phyloP scores from a whole-genome alignment of 805 yeast genomes.

The Zygoascus biomembranicola region DNA sequence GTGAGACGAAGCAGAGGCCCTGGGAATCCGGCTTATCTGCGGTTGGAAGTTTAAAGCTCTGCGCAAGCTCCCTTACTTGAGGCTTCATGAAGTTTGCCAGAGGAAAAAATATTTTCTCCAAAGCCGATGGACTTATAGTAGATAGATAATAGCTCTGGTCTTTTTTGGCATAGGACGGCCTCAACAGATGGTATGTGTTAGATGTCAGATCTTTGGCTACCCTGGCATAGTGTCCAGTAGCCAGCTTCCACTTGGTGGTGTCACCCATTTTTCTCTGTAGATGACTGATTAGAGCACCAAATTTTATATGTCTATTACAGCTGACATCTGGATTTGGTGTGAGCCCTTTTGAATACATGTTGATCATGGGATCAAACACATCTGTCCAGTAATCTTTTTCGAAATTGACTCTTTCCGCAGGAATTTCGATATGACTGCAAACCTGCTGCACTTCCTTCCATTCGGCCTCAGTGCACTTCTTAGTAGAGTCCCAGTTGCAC shows the following conservation, averaged over 20 bases:
- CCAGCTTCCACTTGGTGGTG: slow-evolving; percentile 63
- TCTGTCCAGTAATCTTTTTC: slow-evolving; percentile 89
- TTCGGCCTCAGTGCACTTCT: slow-evolving; percentile 73
- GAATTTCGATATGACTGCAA: slow-evolving; percentile 51
- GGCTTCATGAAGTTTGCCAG: slow-evolving; percentile 73
- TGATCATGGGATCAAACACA: slow-evolving; percentile 89
- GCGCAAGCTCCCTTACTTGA: slow-evolving; percentile 62
- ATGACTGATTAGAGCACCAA: slow-evolving; percentile 65
- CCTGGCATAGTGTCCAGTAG: slow-evolving; percentile 52
- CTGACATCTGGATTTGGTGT: slow-evolving; percentile 95
- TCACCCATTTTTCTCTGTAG: slow-evolving; percentile 30
- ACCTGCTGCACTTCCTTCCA: slow-evolving; percentile 77
- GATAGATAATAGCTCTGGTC: slow-evolving; percentile 92
- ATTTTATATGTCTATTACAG: slow-evolving; percentile 80
- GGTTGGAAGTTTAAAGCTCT: slow-evolving; percentile 36
- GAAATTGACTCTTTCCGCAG: slow-evolving; percentile 69
- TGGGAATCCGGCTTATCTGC: slow-evolving; percentile 88
- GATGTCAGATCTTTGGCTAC: slow-evolving; percentile 25
- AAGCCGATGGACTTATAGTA: slow-evolving; percentile 41
- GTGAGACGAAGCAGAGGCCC: slow-evolving; percentile 86
- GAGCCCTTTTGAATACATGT: slow-evolving; percentile 55
- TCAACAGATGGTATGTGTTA: slow-evolving; percentile 38
- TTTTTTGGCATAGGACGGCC: slow-evolving; percentile 53
- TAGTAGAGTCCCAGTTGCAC: slow-evolving; percentile 71
- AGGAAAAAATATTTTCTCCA: slow-evolving; percentile 60